A percentile compares a stretch with the other conserved stretches of the same genome.
Evolutionary conservation across 495 filamentous ascomycete genomes (phyloP).

Genomic region (Aspergillus conjunctus): DNA sequence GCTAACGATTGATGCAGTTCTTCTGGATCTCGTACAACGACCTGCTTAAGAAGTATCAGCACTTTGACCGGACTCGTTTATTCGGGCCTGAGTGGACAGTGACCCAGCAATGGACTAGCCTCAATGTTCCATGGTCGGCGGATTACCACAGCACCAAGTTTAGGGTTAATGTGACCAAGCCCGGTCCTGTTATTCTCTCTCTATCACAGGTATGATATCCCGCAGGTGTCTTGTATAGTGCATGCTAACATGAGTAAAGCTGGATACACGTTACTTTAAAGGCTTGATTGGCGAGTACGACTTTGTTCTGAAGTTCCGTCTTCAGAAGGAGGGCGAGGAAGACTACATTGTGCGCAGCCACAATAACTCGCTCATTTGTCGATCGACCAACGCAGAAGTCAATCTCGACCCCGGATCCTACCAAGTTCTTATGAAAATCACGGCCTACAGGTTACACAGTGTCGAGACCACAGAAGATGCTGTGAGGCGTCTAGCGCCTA

Average conservation of each 20-base stretch:
- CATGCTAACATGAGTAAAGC: constrained; percentile 32
- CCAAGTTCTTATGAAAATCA: constrained; percentile 75
- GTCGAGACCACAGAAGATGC: constrained; percentile 65
- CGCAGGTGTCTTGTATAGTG: no score
- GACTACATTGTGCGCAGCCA: constrained; percentile 85
- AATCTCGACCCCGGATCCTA: constrained; percentile 83
- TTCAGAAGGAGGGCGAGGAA: constrained; percentile 77
- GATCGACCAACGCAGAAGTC: constrained; percentile 81
- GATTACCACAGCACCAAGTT: constrained; percentile 88
- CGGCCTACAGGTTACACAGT: constrained; percentile 59
- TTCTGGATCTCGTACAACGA: constrained; percentile 80
- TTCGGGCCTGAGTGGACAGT: constrained; percentile 84
- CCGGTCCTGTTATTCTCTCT: constrained; percentile 73
- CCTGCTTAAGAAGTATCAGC: constrained; percentile 77
- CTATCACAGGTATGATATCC: constrained; percentile 61
- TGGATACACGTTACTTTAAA: constrained; percentile 83
- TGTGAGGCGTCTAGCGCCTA: constrained; percentile 61
- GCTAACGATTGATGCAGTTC: constrained; percentile 34
- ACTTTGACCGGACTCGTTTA: constrained; percentile 84
- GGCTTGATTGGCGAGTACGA: constrained; percentile 81
- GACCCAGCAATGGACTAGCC: constrained; percentile 79
- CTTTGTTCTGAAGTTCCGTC: constrained; percentile 76
- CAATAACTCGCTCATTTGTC: constrained; percentile 66
- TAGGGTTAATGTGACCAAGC: constrained; percentile 64
- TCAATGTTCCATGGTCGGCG: constrained; percentile 81